Base-by-base conservation (phyloP, 768 basidiomycete species). In the Leccinum ochraceum region DNA sequence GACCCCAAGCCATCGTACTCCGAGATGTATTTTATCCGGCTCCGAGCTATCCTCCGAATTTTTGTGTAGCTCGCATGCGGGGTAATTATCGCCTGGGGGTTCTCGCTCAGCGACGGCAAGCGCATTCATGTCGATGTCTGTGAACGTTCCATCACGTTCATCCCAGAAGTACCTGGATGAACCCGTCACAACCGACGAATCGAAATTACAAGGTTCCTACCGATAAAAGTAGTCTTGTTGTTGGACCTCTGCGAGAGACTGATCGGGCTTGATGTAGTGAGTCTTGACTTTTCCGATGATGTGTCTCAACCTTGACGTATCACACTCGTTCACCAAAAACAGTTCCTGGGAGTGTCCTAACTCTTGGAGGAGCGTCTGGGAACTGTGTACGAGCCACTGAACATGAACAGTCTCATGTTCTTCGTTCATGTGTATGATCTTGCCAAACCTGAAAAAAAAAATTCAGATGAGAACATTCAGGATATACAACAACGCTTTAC, bases 321-420 rank as follows among this genome's bases (percentile, higher is more conserved):
- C 79, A 61, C 91, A 93, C 1, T 80, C 67, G 2, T 85, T 72
- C 30, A 80, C 80, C 4, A 89, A 70, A 67, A 87, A 91, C 0
- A 94, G 68, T 63, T 94, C 90, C 57, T 85, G 85, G 0, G 83
- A 76, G 58, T 88, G 74, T 0, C 81, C 82, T 14, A 92, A 71
- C 60, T 90, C 86, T 30, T 79, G 75, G 26, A 91, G 69, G n/a
- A 83, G 69, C 0, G 85, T 88, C 57, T 82, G 80, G 0, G 83
- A 82, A 0, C 85, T 83, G 66, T 93, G 91, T 56, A 88, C 82
- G 30, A 89, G 83, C 90, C 90, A 94, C 36, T 85, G 89, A 10
- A 89, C 73, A 70, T 94, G 92, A 1, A 83, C 81, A 2, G 60
- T 72, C 56, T 79, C 72, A 6, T 74, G 60, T 16, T 77, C 72